Percentiles rank a stretch among this genome's conserved stretches.
phyloP scores from a whole-genome alignment of 495 filamentous ascomycete genomes.

The Elasticomyces elasticus region DNA sequence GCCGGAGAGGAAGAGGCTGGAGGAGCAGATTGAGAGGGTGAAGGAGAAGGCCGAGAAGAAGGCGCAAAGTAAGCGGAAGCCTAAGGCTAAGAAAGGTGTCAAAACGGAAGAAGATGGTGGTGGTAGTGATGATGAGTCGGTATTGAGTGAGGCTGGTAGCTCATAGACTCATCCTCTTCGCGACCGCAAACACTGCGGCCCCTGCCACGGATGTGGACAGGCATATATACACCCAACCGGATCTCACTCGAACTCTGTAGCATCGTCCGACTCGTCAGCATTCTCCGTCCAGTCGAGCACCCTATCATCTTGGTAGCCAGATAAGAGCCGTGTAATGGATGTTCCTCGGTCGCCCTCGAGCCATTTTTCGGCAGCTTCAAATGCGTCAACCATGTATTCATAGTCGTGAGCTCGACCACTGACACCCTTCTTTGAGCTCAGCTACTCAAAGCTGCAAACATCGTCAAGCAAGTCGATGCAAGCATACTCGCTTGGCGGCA shows the following conservation, averaged over 20 bases:
- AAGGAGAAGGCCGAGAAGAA: conserved; percentile 36
- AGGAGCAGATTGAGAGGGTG: conserved; percentile 67
- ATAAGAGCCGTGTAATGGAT: not conserved
- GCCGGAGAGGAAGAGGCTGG: conserved; percentile 60
- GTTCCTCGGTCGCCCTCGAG: not conserved
- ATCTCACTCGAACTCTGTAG: too few species aligned
- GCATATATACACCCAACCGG: too few species aligned
- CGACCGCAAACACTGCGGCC: too few species aligned
- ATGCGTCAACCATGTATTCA: not conserved
- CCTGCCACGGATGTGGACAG: too few species aligned
- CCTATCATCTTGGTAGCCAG: not conserved
- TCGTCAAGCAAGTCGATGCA: not conserved
- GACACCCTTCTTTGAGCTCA: not conserved
- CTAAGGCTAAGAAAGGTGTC: conserved; percentile 14
- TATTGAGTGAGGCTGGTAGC: conserved; percentile 6
- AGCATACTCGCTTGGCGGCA: not conserved
- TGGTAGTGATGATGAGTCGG: not conserved
- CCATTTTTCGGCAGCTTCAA: not conserved
- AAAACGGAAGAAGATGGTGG: conserved; percentile 7
- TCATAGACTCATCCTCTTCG: too few species aligned
- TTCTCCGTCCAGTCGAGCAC: too few species aligned
- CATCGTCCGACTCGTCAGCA: too few species aligned
- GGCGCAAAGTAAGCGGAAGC: conserved; percentile 12
- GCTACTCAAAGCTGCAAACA: not conserved
- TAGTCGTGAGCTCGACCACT: not conserved